Evolutionary conservation across 805 yeast genomes (phyloP).

Genomic region (Hanseniaspora thailandica): DNA sequence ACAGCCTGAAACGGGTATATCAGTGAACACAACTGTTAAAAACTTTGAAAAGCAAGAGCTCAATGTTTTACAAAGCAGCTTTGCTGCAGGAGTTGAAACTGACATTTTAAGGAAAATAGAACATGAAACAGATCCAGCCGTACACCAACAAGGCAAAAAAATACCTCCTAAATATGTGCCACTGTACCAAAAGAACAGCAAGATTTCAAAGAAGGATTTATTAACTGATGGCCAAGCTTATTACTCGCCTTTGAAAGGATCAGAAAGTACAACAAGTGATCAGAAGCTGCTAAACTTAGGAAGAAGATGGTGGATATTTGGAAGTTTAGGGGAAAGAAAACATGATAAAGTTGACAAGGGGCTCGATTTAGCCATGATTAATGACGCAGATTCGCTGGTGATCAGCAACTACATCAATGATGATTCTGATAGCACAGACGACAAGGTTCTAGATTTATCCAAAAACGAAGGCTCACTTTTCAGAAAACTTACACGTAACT

Average conservation of each 20-base stretch:
- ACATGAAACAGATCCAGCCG: not conserved
- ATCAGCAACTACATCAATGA: not conserved
- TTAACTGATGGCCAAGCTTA: not conserved
- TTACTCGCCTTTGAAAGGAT: slow-evolving; percentile 5
- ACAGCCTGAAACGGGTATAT: not conserved
- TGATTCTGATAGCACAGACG: not conserved
- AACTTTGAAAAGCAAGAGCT: not conserved
- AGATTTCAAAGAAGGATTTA: not conserved
- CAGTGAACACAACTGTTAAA: not conserved
- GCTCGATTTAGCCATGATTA: not conserved
- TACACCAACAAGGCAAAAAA: not conserved
- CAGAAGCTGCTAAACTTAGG: not conserved
- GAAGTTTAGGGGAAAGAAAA: slow-evolving; percentile 5
- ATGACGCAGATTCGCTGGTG: not conserved
- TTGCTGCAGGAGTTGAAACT: slow-evolving; percentile 6
- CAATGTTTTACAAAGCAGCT: not conserved
- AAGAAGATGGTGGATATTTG: slow-evolving; percentile 9
- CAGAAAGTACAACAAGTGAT: not conserved
- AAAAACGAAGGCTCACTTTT: not conserved
- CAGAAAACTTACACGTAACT: not conserved
- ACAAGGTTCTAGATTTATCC: not conserved
- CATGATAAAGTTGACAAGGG: not conserved
- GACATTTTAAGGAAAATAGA: not conserved
- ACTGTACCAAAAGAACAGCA: not conserved
- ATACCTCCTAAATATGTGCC: not conserved